Conservation (phyloP, 306 rosid species). For the Corylus heterophylla region DNA sequence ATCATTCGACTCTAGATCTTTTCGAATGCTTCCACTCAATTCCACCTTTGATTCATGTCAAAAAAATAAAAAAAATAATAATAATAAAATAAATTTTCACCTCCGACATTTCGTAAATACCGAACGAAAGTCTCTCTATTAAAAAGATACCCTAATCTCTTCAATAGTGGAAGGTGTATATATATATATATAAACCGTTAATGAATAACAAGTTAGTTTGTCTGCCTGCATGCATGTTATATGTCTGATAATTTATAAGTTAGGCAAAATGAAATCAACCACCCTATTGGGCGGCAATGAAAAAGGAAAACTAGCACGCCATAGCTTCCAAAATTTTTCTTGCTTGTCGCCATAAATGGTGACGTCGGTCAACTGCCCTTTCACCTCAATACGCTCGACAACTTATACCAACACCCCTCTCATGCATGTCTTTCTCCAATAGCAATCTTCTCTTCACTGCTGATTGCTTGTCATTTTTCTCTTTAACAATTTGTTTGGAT, state of each 20-base stretch:
- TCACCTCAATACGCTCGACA: not conserved
- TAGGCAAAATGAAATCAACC: not conserved
- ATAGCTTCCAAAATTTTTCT: not conserved
- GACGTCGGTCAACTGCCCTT: not conserved
- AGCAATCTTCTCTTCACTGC: not conserved
- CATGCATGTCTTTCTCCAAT: not conserved
- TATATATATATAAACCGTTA: not conserved
- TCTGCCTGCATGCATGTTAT: not conserved
- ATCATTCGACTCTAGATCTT: no score
- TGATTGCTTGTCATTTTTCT: not conserved
- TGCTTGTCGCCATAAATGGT: not conserved
- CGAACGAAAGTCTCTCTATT: no score
- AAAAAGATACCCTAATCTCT: no score
- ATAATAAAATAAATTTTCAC: no score
- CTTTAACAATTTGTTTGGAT: not conserved
- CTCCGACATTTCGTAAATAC: no score
- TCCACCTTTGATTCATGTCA: no score
- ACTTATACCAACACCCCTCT: not conserved
- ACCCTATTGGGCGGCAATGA: not conserved
- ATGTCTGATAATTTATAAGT: no score
- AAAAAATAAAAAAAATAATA: no score
- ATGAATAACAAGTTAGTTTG: not conserved
- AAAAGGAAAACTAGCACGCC: not conserved
- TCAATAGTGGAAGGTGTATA: no score
- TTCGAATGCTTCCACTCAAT: no score